phyloP scores from a whole-genome alignment of 2,329 filamentous ascomycete species.

The Teratosphaeria epicoccoides region DNA sequence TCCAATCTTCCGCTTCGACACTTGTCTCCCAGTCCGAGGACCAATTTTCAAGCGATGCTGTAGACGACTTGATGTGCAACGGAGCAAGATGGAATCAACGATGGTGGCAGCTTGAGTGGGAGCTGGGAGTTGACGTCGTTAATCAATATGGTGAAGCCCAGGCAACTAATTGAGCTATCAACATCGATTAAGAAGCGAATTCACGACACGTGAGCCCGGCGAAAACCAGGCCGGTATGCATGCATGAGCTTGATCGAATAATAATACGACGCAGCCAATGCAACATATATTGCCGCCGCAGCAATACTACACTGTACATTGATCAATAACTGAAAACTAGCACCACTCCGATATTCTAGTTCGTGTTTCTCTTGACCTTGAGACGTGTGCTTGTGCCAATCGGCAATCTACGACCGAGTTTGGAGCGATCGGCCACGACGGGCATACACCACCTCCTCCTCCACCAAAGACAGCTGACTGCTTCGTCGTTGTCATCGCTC shows the following conservation, averaged over 20 bases:
- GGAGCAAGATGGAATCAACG: too few relatives aligned
- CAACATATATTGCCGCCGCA: background rate
- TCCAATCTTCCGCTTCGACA: too few relatives aligned
- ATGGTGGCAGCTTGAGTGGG: background rate
- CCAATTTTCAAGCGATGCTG: too few relatives aligned
- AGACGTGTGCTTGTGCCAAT: background rate
- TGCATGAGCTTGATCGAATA: background rate
- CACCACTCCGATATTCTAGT: background rate
- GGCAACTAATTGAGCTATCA: too few relatives aligned
- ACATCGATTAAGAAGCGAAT: too few relatives aligned
- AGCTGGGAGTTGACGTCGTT: background rate
- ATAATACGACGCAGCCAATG: background rate
- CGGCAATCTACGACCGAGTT: background rate
- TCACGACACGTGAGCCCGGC: background rate
- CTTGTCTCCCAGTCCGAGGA: too few relatives aligned
- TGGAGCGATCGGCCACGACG: background rate
- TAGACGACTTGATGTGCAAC: too few relatives aligned
- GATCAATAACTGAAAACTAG: background rate
- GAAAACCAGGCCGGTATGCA: background rate
- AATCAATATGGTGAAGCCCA: background rate
- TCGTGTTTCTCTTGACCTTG: background rate
- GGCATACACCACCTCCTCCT: background rate
- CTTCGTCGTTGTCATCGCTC: background rate
- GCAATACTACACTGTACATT: background rate
- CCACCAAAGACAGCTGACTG: background rate